phyloP scores from a whole-genome alignment of 2,329 filamentous ascomycete genomes.

The Paraconiothyrium sp. region DNA sequence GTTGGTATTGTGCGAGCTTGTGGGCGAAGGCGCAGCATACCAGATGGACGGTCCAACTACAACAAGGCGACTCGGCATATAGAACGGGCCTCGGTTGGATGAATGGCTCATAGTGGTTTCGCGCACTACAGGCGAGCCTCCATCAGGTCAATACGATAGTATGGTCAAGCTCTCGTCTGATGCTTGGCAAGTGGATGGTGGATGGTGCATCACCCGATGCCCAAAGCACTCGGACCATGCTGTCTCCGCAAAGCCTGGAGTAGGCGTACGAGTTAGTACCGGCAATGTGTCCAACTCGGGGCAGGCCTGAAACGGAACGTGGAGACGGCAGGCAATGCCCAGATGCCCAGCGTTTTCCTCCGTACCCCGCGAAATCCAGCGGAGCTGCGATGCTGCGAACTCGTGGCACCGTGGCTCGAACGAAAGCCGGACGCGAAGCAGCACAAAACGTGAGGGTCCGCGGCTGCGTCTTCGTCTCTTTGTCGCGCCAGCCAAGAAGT shows the following conservation, averaged over 20 bases:
- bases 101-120: not conserved
- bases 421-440: not conserved
- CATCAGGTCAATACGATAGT: not conserved
- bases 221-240: not conserved
- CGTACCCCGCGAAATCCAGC: constrained; percentile 3
- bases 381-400: not conserved
- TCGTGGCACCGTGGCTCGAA: not conserved
- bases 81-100: not conserved
- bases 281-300: constrained; percentile 12
- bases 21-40: not conserved
- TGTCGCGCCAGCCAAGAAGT: not conserved
- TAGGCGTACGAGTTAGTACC: constrained; percentile 7
- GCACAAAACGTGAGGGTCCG: not conserved
- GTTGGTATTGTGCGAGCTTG: not conserved
- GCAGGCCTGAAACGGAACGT: constrained; percentile 6
- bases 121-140: not conserved
- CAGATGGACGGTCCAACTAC: not conserved
- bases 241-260: constrained; percentile 1
- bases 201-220: constrained; percentile 9
- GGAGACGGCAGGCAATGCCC: constrained; percentile 9
- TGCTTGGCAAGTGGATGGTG: not conserved
- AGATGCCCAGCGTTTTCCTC: constrained; percentile 4
- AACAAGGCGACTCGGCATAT: not conserved
- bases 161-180: not conserved
- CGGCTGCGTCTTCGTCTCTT: not conserved